Percentiles rank a stretch among this genome's conserved stretches.
Conservation (phyloP, 2,329 filamentous ascomycete species). For the Beauveria medogensis region DNA sequence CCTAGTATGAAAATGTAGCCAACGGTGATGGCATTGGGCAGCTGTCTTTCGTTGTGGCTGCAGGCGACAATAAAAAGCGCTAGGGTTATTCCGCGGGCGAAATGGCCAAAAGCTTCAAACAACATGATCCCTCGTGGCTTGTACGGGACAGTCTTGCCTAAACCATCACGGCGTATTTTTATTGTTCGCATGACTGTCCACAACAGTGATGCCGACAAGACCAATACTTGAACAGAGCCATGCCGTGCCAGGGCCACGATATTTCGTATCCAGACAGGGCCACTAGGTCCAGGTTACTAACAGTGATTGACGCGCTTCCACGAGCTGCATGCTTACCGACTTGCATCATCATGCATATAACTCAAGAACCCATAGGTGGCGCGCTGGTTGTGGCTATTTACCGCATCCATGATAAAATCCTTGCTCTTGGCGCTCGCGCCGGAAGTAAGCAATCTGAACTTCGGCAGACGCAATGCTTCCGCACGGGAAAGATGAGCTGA, state of each 20-base stretch:
- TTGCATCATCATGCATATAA: not conserved
- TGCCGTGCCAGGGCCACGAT: not conserved
- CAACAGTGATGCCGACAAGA: not conserved
- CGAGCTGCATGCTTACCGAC: not conserved
- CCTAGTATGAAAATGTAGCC: slow-evolving; percentile 38
- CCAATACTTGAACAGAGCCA: not conserved
- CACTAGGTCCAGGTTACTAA: not conserved
- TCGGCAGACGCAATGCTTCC: not conserved
- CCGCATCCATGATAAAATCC: not conserved
- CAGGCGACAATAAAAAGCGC: not conserved
- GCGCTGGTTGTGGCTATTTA: not conserved
- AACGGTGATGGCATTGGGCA: slow-evolving; percentile 29
- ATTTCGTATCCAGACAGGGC: not conserved
- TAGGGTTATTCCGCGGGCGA: not conserved
- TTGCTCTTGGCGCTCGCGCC: not conserved
- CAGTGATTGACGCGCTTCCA: too few relatives aligned
- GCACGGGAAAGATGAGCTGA: not conserved
- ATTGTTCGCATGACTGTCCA: not conserved
- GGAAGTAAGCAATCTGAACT: too few relatives aligned
- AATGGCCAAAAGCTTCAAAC: not conserved
- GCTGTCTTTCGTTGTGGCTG: slow-evolving; percentile 16
- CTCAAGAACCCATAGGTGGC: not conserved
- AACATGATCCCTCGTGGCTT: not conserved
- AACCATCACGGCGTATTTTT: not conserved
- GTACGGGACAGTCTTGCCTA: slow-evolving; percentile 1